Evolutionary conservation across 176 grass and related monocot genomes (phyloP), one percentile per base, ranked within the genome.

Genomic region (Oryza meridionalis): DNA sequence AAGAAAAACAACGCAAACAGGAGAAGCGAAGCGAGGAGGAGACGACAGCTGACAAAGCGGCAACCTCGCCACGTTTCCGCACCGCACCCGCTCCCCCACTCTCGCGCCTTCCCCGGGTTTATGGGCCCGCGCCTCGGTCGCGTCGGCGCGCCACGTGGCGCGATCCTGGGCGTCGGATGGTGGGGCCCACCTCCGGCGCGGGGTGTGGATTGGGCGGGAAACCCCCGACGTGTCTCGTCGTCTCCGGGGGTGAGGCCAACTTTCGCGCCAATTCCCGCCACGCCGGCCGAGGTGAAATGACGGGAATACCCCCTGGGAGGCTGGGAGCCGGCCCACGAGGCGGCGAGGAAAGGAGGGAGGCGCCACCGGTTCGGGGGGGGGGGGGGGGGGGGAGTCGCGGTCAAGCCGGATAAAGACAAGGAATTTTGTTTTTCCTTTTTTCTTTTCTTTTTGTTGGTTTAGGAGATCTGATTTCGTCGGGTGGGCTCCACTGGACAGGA

Each of bases 231-330:
- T 44, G 37, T 84, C 61, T 11, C 46, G 31, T 19, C 69, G 31
- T 19, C 69, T 37, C 11, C 69, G 25, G 68, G 15, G 1, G 70
- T 9, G 42, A 40, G 51, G 24, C 66, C 9, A 31, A 0, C 31
- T 70, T 89, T 89, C 77, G 77, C 88, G 88, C 88, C 82, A 76
- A 53, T 68, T 84, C 77, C 11, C 19, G 65, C 14, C 72, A 8
- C 19, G 6, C 13, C 53, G 4, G 53, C 5, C 43, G 8, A 24
- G 42, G 11, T 17, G 3, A 44, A 77, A 70, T 81, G 88, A 66
- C 83, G 11, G 0, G 9, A 65, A 3, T 9, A 70, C 14, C 77
- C 77, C 87, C 64, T 33, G 59, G 45, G 38, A 42, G 38, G 35
- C 37, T 38, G 37, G 37, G 47, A 10, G 12, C 47, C 6, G 53